Base-by-base conservation (phyloP, 2,329 filamentous ascomycete species). In the Hypoxylon sp. region DNA sequence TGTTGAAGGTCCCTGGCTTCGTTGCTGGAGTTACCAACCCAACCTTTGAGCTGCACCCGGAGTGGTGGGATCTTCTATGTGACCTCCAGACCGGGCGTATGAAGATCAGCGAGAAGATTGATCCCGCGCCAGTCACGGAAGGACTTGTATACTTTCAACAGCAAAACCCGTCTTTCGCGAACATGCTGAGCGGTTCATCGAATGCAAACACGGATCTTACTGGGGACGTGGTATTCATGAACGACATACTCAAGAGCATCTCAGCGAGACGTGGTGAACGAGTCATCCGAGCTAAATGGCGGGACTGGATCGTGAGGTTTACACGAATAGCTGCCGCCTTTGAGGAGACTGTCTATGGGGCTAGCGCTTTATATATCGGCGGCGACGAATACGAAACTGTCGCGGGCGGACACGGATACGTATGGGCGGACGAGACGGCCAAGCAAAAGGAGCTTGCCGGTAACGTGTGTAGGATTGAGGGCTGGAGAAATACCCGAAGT, bases 61-160 rank as follows among this genome's bases (percentile, higher is more conserved):
- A 98, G 78, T 99, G 96, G 96, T 99, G 96, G 96, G 96, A 99
- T 80, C 82, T 99, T 9, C 85, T 99, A 11, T 99, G 96, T 79
- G 96, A 99, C 79, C 84, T 99, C 45, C 92, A 94, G 0, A 95
- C 91, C 1, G 96, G 96, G 9, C 90, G 94, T 46, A 94, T 99
- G 84, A 97, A 96, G 80, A 98, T 99, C 75, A 97, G 93, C 75
- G 93, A 88, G 78, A 91, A 90, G 74, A 94, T 98, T 71, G 95
- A 98, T 69, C 81, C 87, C 21, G 92, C 94, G 0, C 88, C 91
- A 1, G 80, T 92, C 3, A 98, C 94, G 0, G 96, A 99, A 74
- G 95, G 95, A 0, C 85, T 96, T 9, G 78, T 90, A 2, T 97
- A 92, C 78, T 98, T 98, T 80, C 93, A 97, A 76, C 92, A 96